Base-by-base conservation (phyloP, 2,329 filamentous ascomycete species). In the Mycocentrospora acerina region DNA sequence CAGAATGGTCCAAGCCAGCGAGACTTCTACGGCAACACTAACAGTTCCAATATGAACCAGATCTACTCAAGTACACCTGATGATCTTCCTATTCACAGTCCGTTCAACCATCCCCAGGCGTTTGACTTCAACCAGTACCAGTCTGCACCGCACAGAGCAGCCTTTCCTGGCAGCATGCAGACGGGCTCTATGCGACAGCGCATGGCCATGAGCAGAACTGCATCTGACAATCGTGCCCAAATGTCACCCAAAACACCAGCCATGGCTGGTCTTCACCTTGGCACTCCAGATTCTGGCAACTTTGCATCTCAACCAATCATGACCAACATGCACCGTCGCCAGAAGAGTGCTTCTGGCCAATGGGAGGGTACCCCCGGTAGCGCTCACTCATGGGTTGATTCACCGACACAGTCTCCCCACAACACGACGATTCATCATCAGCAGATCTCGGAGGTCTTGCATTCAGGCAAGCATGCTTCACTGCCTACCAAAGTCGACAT, bases 21-120 rank as follows among this genome's bases (percentile, higher is more conserved):
- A 41, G 82, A 85, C 75, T 76, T 74, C 43, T 64, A 62, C 46
- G 52, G 51, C 28, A 60, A 64, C 42, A 41, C 55, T 28, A 66
- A 53, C 46, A 57, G 87, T 49, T 80, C 83, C 32, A 83, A 86
- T 41, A 82, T 89, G 60, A 85, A 86, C 50, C 66, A 69, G 59
- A 82, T 88, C 46, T 97, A 86, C 68, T 95, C 91, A 14, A 88
- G 88, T 64, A 95, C 90, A 2, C 90, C 91, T 3, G 91, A 97
- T 45, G 89, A 89, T 35, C 86, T 89, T 36, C 90, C 91, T 5
- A 91, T 95, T 44, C 88, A 94, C 60, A 96, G 90, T 57, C 91
- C 91, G 0, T 96, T 90, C 59, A 79, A 87, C 28, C 81, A 86
- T 36, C 74, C 72, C 2, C 52, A 56, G 54, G 83, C 79, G 60